These are phyloP conservation scores for Litchi chinensis DNA, from an alignment of 345 rosid genomes.

Conservation along the genomic window DNA sequence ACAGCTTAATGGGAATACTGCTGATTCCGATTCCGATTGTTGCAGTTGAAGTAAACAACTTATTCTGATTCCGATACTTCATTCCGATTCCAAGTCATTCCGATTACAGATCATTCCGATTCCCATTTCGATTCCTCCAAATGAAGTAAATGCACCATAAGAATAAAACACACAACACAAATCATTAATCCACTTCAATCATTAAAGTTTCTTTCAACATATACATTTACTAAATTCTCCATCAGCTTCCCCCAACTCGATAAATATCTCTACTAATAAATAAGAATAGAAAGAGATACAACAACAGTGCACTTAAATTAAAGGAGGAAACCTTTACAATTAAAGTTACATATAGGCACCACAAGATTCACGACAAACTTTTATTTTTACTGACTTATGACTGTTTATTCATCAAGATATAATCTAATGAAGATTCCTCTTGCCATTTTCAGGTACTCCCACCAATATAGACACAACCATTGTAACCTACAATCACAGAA, in stretches of 20 bases:
- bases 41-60: no score
- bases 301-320: neutral
- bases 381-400: constrained; percentile 14
- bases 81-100: no score
- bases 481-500: constrained; percentile 49
- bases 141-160: no score
- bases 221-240: neutral
- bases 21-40: no score
- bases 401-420: constrained; percentile 9
- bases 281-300: neutral
- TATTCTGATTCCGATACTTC: no score
- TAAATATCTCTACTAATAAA: neutral
- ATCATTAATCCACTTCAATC: neutral
- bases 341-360: constrained; percentile 8
- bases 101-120: no score
- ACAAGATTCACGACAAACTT: constrained; percentile 1
- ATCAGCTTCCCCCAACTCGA: neutral
- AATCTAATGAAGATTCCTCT: neutral
- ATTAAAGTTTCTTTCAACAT: constrained; percentile 1
- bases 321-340: constrained; percentile 28
- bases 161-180: neutral
- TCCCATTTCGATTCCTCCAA: no score
- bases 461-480: constrained; percentile 59
- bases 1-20: no score
- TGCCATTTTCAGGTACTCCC: constrained; percentile 46